A percentile compares a stretch with the other conserved stretches of the same genome.
These are phyloP conservation scores for Phytophthora palmivora DNA, from an alignment of 352 stramenopile species.

Conservation along the genomic window DNA sequence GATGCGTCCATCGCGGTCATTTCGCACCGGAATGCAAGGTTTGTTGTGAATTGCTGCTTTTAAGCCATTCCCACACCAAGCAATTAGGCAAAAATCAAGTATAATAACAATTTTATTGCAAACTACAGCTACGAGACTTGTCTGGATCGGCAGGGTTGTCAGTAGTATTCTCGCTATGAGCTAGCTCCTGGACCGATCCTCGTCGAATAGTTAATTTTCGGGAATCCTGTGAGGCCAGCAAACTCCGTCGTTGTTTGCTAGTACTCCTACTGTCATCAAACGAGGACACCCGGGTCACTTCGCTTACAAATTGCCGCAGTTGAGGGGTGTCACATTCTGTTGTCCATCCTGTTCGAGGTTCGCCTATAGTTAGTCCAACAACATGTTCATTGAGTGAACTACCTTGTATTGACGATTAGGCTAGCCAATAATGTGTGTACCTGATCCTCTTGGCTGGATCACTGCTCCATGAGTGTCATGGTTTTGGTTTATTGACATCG, in stretches of 20 bases:
- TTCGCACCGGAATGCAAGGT: too few relatives aligned
- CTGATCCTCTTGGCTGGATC: constrained; percentile 1
- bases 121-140: constrained; percentile 17
- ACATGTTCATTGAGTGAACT: background rate
- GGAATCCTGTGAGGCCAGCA: constrained; percentile 21
- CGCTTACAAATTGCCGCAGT: constrained; percentile 5
- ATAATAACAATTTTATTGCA: too few relatives aligned
- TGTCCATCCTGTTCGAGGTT: constrained; percentile 15
- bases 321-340: constrained; percentile 1
- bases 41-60: too few relatives aligned
- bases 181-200: constrained; percentile 15
- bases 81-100: too few relatives aligned
- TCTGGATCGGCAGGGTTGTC: background rate
- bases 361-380: background rate
- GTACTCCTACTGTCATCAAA: constrained; percentile 8
- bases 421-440: background rate
- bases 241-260: constrained; percentile 8
- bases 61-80: too few relatives aligned
- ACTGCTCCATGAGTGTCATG: background rate
- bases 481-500: constrained; percentile 18
- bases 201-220: constrained; percentile 11
- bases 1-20: too few relatives aligned
- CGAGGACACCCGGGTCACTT: constrained; percentile 24
- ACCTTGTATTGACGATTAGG: background rate
- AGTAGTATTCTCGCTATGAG: background rate